Conservation (phyloP, 2,329 filamentous ascomycete genomes). For the Hymenoscyphus infarciens region DNA sequence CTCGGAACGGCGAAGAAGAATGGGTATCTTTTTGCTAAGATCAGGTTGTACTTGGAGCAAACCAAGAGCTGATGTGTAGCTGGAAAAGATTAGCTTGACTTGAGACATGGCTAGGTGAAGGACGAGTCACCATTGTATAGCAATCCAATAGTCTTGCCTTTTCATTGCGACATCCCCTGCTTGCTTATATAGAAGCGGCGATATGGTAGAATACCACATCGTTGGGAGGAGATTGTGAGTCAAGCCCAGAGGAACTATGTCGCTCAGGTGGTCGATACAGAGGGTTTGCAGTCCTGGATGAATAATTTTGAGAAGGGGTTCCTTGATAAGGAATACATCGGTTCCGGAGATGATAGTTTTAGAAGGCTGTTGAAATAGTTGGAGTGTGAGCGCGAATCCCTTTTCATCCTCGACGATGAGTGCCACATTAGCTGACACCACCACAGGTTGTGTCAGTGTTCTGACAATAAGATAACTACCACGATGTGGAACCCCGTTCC, state of each 20-base stretch:
- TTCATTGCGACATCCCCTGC: background rate
- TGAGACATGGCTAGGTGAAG: background rate
- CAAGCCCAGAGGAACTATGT: background rate
- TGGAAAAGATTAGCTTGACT: background rate
- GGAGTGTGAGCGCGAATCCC: background rate
- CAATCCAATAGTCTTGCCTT: background rate
- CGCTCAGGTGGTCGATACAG: background rate
- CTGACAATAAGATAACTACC: background rate
- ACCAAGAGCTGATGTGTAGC: background rate
- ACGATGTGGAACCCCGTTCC: background rate
- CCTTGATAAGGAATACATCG: background rate
- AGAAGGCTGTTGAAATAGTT: background rate
- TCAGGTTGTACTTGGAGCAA: background rate
- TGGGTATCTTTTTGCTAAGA: background rate
- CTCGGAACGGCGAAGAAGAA: background rate
- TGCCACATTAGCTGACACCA: background rate
- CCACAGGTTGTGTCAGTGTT: background rate
- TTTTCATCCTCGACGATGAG: background rate
- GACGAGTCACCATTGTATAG: background rate
- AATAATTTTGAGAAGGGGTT: background rate
- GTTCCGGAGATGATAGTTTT: background rate
- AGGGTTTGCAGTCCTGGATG: background rate
- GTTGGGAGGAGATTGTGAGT: background rate
- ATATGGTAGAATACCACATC: background rate
- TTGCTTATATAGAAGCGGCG: background rate